phyloP scores from a whole-genome alignment of 345 rosid species.

The Mangifera indica region DNA sequence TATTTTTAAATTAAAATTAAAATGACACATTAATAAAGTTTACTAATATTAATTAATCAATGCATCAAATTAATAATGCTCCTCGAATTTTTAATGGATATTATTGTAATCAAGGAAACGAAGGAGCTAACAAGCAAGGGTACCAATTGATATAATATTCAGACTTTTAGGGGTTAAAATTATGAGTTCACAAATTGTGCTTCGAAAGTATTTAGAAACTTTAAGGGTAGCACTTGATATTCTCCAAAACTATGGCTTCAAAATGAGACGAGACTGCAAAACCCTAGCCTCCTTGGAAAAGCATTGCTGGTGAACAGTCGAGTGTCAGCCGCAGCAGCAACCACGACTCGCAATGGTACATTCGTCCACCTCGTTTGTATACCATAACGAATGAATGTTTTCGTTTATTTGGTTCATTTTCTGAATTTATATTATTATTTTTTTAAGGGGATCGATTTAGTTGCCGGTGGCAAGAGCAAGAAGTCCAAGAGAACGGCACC shows the following conservation, averaged over 20 bases:
- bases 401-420: background rate
- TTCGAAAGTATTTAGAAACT: no score
- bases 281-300: constrained; percentile 13
- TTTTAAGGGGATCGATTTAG: constrained; percentile 66
- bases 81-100: no score
- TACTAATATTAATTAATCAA: no score
- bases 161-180: no score
- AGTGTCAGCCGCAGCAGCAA: background rate
- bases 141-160: no score
- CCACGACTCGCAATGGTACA: constrained; percentile 14
- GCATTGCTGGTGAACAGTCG: constrained; percentile 7
- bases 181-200: no score
- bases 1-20: no score
- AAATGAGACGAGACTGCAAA: background rate
- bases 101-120: no score
- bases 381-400: background rate
- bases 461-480: constrained; percentile 78
- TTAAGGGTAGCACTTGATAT: background rate
- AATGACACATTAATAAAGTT: no score
- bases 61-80: no score
- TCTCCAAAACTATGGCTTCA: background rate
- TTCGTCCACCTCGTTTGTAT: background rate
- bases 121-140: no score
- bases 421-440: background rate
- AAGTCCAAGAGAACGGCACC: constrained; percentile 68